Conservation (phyloP, 805 yeast genomes). For the Kazachstania psychrophila region DNA sequence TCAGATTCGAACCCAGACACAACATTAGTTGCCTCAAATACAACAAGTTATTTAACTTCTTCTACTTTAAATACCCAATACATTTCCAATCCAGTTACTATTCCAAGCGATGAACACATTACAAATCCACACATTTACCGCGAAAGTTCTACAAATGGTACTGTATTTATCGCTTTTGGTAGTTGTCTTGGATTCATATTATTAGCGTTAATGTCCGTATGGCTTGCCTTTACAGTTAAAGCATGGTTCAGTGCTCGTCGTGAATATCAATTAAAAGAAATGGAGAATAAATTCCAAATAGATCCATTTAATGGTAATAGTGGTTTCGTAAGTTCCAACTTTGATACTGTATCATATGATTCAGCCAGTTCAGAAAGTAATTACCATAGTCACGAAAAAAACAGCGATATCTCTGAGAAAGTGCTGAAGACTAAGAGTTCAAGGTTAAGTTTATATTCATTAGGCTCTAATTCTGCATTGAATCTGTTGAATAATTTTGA, state of each 20-base stretch:
- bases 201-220: constrained; percentile 14
- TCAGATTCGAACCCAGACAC: background rate
- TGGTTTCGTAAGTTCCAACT: background rate
- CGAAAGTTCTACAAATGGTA: constrained; percentile 42
- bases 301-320: constrained; percentile 14
- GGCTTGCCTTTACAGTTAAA: constrained; percentile 19
- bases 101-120: constrained; percentile 1
- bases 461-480: constrained; percentile 26
- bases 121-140: constrained; percentile 3
- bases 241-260: constrained; percentile 24
- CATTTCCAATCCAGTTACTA: constrained; percentile 2
- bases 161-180: constrained; percentile 74
- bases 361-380: constrained; percentile 22
- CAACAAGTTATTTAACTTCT: background rate
- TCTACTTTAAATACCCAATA: background rate
- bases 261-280: constrained; percentile 18
- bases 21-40: background rate
- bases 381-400: constrained; percentile 15
- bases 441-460: constrained; percentile 24
- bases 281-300: constrained; percentile 13
- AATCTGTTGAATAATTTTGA: constrained; percentile 16
- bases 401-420: constrained; percentile 20
- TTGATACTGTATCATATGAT: constrained; percentile 2
- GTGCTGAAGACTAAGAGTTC: constrained; percentile 15
- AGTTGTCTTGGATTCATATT: constrained; percentile 50